Base-by-base conservation (phyloP, 1,139 yeast species). In the Scheffersomyces quercinus region DNA sequence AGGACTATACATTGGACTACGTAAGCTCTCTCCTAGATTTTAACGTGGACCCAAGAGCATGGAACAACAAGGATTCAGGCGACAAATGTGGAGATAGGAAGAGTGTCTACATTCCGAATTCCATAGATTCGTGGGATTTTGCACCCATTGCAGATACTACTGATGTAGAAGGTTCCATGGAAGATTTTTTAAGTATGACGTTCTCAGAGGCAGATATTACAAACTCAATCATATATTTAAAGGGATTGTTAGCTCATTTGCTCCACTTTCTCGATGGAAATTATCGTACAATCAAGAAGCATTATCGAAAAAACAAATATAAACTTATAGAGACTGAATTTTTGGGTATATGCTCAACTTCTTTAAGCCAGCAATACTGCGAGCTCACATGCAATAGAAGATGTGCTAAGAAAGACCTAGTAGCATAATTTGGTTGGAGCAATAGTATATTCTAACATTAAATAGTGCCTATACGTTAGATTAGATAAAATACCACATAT, bases 141-240 rank as follows among this genome's bases (percentile, higher is more conserved):
- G 34, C 8, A 31, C 26, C 26, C 26, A 20, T 20, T 20, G 26
- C 26, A 20, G 26, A 20, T 20, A 20, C 7, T 8, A 43, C 46
- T 16, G n/a, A 26, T 2, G 30, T 20, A 8, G 35, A 32, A 6
- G 30, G 35, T 8, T 31, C 13, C 15, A 37, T 29, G 5, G 16
- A 31, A n/a, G 63, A 56, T 40, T 42, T 50, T n/a, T 51, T 59
- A 56, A 58, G 55, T 2, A 40, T 59, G 4, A 53, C 61, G 0
- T 48, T 56, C 33, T 55, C 60, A 31, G 59, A 52, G 37, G 60
- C 62, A 10, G 62, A 59, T 40, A 39, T 49, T 30, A 50, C 52
- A 24, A 56, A 54, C 40, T 54, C 51, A 29, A 36, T 55, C 13
- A 40, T 59, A 1, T 54, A 52, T 29, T 42, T 55, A 1, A 49